Evolutionary conservation across 352 stramenopile genomes (phyloP), one percentile per base, ranked within the genome.

Genomic region (Phytophthora megakarya): DNA sequence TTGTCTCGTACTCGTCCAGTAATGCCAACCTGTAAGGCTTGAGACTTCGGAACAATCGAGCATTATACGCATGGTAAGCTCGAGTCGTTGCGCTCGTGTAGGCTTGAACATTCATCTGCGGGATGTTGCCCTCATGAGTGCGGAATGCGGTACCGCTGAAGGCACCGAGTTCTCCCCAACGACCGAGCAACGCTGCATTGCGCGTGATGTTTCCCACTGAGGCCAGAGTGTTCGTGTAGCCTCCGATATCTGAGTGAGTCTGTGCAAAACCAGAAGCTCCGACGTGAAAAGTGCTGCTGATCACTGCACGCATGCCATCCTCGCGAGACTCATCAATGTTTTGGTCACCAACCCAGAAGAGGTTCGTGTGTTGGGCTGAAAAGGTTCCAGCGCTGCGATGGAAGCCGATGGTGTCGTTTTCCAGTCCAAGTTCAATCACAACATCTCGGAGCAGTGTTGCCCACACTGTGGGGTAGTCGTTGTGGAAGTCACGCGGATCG

Each of bases 281-380:
- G 0, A 68, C 45, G 50, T 72, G 58, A 12, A 72, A 26, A 45
- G 58, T 37, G 35, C 64, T 72, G 46, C 64, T 72, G 38, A 72
- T 39, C n/a, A 68, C 58, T 5, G 58, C 64, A 21, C 58, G 64
- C 58, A 72, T 63, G 16, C 64, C 64, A 35, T 72, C 64, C 23
- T 63, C 64, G 6, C 49, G 64, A 56, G 50, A 72, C 37, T 42
- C 58, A 13, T 72, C 64, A 23, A 72, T 68, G 64, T 72, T 72
- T 49, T 72, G 64, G 44, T 72, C 64, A 15, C 64, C 64, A 13
- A 68, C 56, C 64, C 64, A 72, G 33, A 72, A 72, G 49, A 72
- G 57, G 30, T 64, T 72, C 30, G 64, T 68, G 43, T 72, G 64
- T 26, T 64, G 62, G 6, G 57, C 57, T n/a, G 64, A 72, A 39